Percentiles rank a stretch among this genome's conserved stretches.
Conservation (phyloP, 192 early-diverging fungal genomes). For the Fimicolochytrium jonesii region DNA sequence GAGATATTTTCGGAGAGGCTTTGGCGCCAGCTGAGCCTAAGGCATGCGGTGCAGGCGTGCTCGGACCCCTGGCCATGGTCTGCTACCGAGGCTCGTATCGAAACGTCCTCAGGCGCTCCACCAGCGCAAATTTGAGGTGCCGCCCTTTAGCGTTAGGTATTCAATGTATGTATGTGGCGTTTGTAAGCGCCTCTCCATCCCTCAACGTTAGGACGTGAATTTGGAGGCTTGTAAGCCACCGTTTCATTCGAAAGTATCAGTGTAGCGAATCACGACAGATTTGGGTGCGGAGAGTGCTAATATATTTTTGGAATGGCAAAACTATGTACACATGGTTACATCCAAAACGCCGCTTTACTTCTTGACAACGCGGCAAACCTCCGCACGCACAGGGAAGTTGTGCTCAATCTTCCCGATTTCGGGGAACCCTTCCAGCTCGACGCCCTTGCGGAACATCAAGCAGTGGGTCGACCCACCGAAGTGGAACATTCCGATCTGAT, state of each 20-base stretch:
- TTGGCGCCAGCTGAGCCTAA: no score
- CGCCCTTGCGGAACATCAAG: slow-evolving; percentile 10
- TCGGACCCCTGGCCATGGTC: no score
- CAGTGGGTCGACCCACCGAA: slow-evolving; percentile 20
- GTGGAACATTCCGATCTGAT: slow-evolving; percentile 22
- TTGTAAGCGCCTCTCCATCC: background rate
- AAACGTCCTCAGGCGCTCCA: no score
- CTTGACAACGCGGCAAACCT: slow-evolving; percentile 16
- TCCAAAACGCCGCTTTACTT: background rate
- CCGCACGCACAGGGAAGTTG: background rate
- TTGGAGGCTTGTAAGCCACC: no score
- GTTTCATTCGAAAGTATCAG: background rate
- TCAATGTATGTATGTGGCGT: background rate
- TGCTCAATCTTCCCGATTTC: background rate
- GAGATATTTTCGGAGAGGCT: no score
- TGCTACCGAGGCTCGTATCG: no score
- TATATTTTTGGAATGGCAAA: background rate
- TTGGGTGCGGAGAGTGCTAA: background rate
- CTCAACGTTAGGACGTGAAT: no score
- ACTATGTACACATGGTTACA: background rate
- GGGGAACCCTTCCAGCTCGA: slow-evolving; percentile 14
- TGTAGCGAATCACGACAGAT: background rate
- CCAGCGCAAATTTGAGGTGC: no score
- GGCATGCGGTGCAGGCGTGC: no score
- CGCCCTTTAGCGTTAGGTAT: background rate